Evolutionary conservation across 106 monocot species (phyloP).

Genomic region (Narthecium ossifragum): DNA sequence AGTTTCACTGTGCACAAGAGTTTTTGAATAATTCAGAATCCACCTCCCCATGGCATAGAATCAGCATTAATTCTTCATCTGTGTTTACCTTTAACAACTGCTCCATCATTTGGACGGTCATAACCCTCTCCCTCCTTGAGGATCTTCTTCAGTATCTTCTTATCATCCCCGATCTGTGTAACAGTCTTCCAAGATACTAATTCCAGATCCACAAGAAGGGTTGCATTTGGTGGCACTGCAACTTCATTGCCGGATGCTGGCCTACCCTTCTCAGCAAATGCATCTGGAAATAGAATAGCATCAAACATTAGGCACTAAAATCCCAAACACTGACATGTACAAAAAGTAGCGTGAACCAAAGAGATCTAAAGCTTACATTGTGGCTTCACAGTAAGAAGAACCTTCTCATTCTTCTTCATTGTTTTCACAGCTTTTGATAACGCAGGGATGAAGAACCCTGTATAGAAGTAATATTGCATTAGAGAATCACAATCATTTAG

Average conservation of each 20-base stretch:
- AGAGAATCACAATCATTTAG: too few relatives aligned
- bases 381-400: slow-evolving; percentile 63
- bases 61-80: too few relatives aligned
- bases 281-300: slow-evolving; percentile 26
- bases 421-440: slow-evolving; percentile 64
- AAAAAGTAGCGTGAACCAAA: too few relatives aligned
- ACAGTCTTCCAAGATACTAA: slow-evolving; percentile 81
- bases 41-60: too few relatives aligned
- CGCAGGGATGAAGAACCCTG: slow-evolving; percentile 68
- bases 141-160: slow-evolving; percentile 69
- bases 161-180: slow-evolving; percentile 58
- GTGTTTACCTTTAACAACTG: slow-evolving; percentile 62
- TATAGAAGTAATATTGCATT: too few relatives aligned
- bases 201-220: slow-evolving; percentile 46
- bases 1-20: slow-evolving; percentile 69
- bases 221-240: slow-evolving; percentile 67
- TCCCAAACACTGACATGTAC: too few relatives aligned
- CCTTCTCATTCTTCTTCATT: slow-evolving; percentile 80
- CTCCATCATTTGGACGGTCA: slow-evolving; percentile 69
- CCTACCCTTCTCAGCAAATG: slow-evolving; percentile 59
- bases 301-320: neutral
- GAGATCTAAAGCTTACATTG: slow-evolving; percentile 84
- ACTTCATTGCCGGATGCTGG: slow-evolving; percentile 48
- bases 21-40: too few relatives aligned
- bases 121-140: slow-evolving; percentile 77